phyloP scores from a whole-genome alignment of 345 rosid species.

The Eucalyptus marginata region DNA sequence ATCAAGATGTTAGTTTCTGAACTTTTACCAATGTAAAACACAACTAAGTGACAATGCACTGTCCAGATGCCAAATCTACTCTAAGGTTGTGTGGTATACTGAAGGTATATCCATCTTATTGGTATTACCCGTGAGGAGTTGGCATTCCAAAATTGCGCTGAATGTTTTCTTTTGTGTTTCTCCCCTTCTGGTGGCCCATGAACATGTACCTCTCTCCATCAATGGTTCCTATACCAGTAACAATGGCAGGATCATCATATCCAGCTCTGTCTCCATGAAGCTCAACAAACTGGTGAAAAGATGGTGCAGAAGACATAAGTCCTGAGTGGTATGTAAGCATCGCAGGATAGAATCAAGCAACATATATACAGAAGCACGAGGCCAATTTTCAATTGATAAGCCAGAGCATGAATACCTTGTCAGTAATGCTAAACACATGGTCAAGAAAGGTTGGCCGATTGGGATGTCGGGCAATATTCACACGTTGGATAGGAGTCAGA shows the following conservation, averaged over 20 bases:
- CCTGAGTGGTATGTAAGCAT: background rate
- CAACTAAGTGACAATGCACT: background rate
- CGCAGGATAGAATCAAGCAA: background rate
- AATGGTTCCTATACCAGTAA: constrained; percentile 88
- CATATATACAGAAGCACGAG: background rate
- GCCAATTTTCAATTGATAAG: background rate
- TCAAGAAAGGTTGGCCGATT: constrained; percentile 97
- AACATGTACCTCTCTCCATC: constrained; percentile 86
- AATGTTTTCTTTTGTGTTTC: constrained; percentile 95
- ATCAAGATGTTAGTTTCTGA: background rate
- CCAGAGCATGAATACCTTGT: constrained; percentile 45
- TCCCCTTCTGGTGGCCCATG: constrained; percentile 98
- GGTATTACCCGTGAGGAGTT: constrained; percentile 85
- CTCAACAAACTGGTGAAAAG: constrained; percentile 70
- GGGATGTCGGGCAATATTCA: constrained; percentile 93
- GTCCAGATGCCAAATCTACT: background rate
- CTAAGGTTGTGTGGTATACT: background rate
- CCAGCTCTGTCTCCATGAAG: constrained; percentile 99
- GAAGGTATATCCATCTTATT: background rate
- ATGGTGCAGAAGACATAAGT: background rate
- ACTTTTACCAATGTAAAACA: background rate
- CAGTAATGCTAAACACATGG: constrained; percentile 81
- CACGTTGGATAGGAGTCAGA: constrained; percentile 87
- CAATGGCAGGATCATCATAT: constrained; percentile 97
- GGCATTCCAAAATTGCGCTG: constrained; percentile 99